Evolutionary conservation across 805 yeast species (phyloP).

Genomic region (Kodamaea restingae): DNA sequence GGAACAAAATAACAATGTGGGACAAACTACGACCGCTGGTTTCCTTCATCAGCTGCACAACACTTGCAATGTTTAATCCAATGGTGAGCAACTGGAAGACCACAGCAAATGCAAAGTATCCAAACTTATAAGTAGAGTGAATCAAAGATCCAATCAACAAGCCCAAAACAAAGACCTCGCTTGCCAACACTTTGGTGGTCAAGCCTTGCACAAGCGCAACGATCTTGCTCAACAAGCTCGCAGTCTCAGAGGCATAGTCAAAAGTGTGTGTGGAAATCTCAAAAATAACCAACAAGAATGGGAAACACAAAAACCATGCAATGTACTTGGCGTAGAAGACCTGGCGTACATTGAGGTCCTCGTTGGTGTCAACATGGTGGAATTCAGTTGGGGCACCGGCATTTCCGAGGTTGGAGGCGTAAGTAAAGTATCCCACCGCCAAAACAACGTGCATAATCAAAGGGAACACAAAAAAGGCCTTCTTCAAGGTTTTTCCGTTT

Average conservation of each 20-base stretch:
- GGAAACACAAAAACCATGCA: constrained; percentile 57
- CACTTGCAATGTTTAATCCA: constrained; percentile 22
- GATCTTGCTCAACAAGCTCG: constrained; percentile 24
- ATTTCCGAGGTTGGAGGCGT: constrained; percentile 59
- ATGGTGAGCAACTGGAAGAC: constrained; percentile 40
- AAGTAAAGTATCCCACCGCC: constrained; percentile 49
- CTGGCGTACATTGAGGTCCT: constrained; percentile 40
- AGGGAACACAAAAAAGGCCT: constrained; percentile 38
- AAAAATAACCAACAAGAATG: constrained; percentile 34
- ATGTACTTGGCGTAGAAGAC: constrained; percentile 53
- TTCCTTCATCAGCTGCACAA: constrained; percentile 9
- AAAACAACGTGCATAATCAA: constrained; percentile 38
- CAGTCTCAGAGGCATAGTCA: constrained; percentile 29
- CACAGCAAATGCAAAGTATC: constrained; percentile 57
- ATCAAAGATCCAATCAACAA: constrained; percentile 56
- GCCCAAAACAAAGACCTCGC: constrained; percentile 48
- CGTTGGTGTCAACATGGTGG: constrained; percentile 38
- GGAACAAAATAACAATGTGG: constrained; percentile 23
- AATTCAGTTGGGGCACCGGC: constrained; percentile 46
- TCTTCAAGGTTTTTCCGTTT: constrained; percentile 23
- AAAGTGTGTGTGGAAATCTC: constrained; percentile 27
- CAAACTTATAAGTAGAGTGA: constrained; percentile 60
- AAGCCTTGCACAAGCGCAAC: constrained; percentile 33
- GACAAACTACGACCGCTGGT: constrained; percentile 3
- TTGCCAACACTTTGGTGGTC: constrained; percentile 40